Conservation (phyloP, 2,329 filamentous ascomycete species). For the Claviceps fusiformis region DNA sequence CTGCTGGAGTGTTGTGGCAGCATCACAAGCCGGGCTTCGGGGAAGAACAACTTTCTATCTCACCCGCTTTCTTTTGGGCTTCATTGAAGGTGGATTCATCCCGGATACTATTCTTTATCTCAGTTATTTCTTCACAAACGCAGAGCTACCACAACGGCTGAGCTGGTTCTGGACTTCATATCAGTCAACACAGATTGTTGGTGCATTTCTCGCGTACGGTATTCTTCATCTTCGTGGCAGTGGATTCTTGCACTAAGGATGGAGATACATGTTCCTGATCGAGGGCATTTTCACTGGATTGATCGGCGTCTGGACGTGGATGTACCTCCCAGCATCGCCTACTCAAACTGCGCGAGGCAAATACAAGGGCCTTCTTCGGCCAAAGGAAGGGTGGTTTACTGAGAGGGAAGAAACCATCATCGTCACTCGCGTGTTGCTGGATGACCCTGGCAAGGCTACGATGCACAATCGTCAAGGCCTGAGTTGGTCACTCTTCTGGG, state of each 20-base stretch:
- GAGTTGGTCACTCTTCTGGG: constrained; percentile 32
- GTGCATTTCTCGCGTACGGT: constrained; percentile 15
- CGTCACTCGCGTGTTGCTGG: constrained; percentile 41
- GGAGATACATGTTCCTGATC: constrained; percentile 5
- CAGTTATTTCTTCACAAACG: constrained; percentile 20
- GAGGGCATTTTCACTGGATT: constrained; percentile 4
- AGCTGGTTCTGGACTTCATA: constrained; percentile 19
- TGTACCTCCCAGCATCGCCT: constrained; percentile 4
- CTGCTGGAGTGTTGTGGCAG: constrained; percentile 20
- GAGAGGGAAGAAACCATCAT: constrained; percentile 40
- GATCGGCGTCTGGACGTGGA: constrained; percentile 5
- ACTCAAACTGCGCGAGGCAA: constrained; percentile 5
- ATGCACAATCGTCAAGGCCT: constrained; percentile 46
- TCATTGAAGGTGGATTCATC: constrained; percentile 48
- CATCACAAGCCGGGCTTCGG: constrained; percentile 19
- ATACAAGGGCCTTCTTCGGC: constrained; percentile 7
- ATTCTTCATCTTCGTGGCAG: constrained; percentile 11
- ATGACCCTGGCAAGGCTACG: constrained; percentile 37
- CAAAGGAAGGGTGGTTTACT: constrained; percentile 40
- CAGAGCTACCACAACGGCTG: constrained; percentile 16
- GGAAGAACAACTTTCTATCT: constrained; percentile 17
- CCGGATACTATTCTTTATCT: constrained; percentile 25
- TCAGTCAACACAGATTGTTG: constrained; percentile 14
- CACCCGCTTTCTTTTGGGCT: constrained; percentile 25
- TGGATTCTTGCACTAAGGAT: constrained; percentile 3